Evolutionary conservation across 768 basidiomycete species (phyloP).

Genomic region (Suillus occidentalis): DNA sequence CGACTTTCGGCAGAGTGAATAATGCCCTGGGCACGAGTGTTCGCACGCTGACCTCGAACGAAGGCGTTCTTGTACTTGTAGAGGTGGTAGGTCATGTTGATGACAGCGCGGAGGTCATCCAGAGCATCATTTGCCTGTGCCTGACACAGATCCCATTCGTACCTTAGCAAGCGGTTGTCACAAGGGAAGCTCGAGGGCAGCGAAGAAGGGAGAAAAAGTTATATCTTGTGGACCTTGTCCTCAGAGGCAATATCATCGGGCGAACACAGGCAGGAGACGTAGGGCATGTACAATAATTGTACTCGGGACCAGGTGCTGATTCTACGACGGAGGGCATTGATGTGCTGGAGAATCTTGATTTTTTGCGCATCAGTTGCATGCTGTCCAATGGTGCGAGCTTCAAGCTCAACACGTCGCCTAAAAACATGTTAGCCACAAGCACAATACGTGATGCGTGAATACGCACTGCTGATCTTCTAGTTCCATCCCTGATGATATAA

Average conservation of each 20-base stretch:
- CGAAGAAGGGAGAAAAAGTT: not conserved
- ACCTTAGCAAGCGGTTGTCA: not conserved
- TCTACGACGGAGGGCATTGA: not conserved
- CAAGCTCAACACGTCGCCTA: too few species aligned
- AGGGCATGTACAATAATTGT: not conserved
- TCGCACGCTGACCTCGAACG: not conserved
- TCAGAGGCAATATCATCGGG: not conserved
- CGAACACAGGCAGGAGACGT: not conserved
- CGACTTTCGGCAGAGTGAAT: too few species aligned
- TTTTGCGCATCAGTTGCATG: not conserved
- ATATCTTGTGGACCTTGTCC: not conserved
- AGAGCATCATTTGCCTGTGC: not conserved
- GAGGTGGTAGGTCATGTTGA: slow-evolving; percentile 3
- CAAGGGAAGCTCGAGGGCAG: not conserved
- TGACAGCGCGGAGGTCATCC: not conserved
- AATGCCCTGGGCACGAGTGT: too few species aligned
- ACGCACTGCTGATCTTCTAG: too few species aligned
- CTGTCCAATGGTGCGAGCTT: too few species aligned
- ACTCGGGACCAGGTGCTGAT: not conserved
- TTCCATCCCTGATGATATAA: too few species aligned
- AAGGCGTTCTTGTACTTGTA: not conserved
- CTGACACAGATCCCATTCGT: not conserved
- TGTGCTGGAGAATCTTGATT: not conserved
- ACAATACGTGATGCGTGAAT: too few species aligned
- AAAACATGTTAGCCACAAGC: too few species aligned